These are phyloP conservation scores for Styphnolobium japonicum DNA, from an alignment of 306 rosid genomes.

Conservation along the genomic window DNA sequence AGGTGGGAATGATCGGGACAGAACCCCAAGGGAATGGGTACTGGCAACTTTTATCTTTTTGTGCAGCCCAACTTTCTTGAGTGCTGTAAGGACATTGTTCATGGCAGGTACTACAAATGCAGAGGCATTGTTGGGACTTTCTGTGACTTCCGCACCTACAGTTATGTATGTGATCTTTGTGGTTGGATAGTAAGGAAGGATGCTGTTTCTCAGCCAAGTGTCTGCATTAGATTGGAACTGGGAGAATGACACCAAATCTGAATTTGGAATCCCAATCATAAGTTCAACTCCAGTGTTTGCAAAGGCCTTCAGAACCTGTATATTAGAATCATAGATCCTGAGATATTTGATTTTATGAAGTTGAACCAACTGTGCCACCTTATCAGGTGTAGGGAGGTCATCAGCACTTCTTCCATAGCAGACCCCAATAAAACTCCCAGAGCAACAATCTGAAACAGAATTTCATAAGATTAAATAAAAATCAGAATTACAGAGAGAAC, in stretches of 20 bases:
- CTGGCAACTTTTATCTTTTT: conserved; percentile 85
- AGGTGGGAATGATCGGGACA: conserved; percentile 95
- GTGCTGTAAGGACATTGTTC: conserved; percentile 81
- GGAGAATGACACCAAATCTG: conserved; percentile 78
- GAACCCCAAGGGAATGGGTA: conserved; percentile 93
- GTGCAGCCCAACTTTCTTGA: conserved; percentile 72
- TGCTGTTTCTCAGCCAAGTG: conserved; percentile 80
- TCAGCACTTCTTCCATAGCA: conserved; percentile 98
- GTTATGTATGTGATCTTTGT: conserved; percentile 90
- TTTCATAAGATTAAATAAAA: conserved; percentile 3
- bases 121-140: conserved; percentile 63
- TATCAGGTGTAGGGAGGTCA: conserved; percentile 95
- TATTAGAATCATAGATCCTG: conserved; percentile 80
- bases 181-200: conserved; percentile 87
- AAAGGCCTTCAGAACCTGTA: conserved; percentile 90
- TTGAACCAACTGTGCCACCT: conserved; percentile 83
- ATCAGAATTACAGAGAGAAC: not conserved
- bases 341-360: conserved; percentile 81
- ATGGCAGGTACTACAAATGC: conserved; percentile 81
- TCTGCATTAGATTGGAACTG: conserved; percentile 95
- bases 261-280: conserved; percentile 84
- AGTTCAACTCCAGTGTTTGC: conserved; percentile 88
- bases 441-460: conserved; percentile 53
- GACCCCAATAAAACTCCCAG: conserved; percentile 80
- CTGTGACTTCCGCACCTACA: conserved; percentile 94